Evolutionary conservation across 129 eudicot genomes (phyloP), one percentile per base, ranked within the genome.

Genomic region (Dittrichia graveolens): DNA sequence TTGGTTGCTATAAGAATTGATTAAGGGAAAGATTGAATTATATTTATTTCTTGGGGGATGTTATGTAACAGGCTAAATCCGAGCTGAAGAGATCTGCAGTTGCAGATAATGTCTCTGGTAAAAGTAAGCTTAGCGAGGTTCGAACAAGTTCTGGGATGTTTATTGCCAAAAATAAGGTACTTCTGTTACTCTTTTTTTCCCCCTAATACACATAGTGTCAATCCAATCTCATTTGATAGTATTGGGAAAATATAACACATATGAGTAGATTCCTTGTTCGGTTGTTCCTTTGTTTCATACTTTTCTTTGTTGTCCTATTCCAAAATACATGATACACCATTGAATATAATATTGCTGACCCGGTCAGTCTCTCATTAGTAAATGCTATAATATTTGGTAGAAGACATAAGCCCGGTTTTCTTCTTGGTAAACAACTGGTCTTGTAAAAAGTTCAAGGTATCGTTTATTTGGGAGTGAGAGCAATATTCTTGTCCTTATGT

Each of bases 111-210:
- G 66, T 47, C 12, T 95, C 99, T 42, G 99, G 97, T 39, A 40
- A 91, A 83, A 91, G 99, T 81, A 80, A 83, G 81, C 85, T 86
- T 18, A 95, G 99, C 34, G 96, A 95, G 76, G 97, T 95, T 46
- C 83, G 99, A 75, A 95, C 99, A 12, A 95, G 99, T 85, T 95
- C 99, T 8, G 99, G 99, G 59, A 89, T 89, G 91, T 95, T 95
- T 77, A 90, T 95, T 66, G 6, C 60, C 19, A 95, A 95, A 69
- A 88, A 72, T 59, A 95, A 95, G 99, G 99, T 95, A 70, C 69
- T 74, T 43, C 3, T 9, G 42, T 46, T 6, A 31, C 42, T 67
- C 34, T 54, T 43, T 19, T 63, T 24, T 24, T 24, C 2, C 2
- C 2, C 31, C 0, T 24, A 24, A 14, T 64, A 45, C 12, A 8